Evolutionary conservation across 495 filamentous ascomycete genomes (phyloP), one percentile per base, ranked within the genome.

Genomic region (Aspergillus mulundensis): DNA sequence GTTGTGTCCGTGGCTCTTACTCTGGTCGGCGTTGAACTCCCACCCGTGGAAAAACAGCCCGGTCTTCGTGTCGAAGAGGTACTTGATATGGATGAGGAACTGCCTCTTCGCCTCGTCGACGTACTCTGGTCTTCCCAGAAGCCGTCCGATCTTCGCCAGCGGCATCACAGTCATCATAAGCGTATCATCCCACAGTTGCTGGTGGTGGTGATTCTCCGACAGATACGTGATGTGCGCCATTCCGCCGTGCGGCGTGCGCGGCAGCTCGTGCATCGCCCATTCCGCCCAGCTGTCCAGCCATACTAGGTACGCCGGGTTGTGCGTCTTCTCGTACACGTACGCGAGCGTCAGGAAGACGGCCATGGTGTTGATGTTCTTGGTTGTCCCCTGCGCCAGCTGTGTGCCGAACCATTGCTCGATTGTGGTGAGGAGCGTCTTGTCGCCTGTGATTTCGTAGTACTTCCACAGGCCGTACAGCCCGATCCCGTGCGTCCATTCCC

Each of bases 341-440:
- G 87, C 86, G 0, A 90, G 78, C 0, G 87, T 88, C 16, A 90
- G 71, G 62, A 90, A 86, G 4, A 80, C 79, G 8, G 82, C 78
- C 86, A 90, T 89, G 1, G 87, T 90, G 71, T 90, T 90, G 76
- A 90, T 89, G 58, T 90, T 90, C 63, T 90, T 90, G 2, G 85
- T 87, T 0, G 86, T 89, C 24, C 83, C 87, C 34, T 81, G 80
- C 0, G 77, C 79, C 53, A 90, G 85, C 16, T 85, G 80, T 7
- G 72, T 74, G 11, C 69, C 66, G 68, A 88, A 90, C 87, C 87
- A 90, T 39, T 80, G 77, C 53, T 85, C 79, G 57, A 89, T 87
- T 51, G 84, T 79, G 20, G 68, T 60, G 1, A 87, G 73, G 15
- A 78, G 67, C 4, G 65, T 65, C 0, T 63, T 53, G 43, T 83